Evolutionary conservation across 139 green algal species (phyloP).

Genomic region (Zygnema circumcarinatum): DNA sequence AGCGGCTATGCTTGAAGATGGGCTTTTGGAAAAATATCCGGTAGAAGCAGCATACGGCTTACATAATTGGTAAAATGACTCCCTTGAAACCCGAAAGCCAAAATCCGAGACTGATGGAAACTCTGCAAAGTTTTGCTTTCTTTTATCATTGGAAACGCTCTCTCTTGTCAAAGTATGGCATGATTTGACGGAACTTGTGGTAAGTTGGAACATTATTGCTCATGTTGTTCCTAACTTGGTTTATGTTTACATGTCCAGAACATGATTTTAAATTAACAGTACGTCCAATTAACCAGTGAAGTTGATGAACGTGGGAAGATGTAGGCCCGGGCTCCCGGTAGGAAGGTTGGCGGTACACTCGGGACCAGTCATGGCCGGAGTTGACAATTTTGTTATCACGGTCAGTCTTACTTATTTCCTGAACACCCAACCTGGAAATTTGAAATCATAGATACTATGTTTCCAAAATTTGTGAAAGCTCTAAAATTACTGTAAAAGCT

Average conservation of each 20-base stretch:
- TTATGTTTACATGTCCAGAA: too few species aligned
- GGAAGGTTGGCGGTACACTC: slow-evolving; percentile 40
- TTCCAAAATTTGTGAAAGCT: too few species aligned
- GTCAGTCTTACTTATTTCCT: slow-evolving; percentile 1
- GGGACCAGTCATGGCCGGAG: slow-evolving; percentile 49
- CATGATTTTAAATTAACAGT: too few species aligned
- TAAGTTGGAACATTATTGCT: too few species aligned
- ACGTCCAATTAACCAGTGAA: too few species aligned
- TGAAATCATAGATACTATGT: neutral
- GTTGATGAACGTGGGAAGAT: too few species aligned
- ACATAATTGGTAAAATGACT: slow-evolving; percentile 61
- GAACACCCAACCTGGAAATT: neutral
- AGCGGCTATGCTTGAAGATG: slow-evolving; percentile 51
- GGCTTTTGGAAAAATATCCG: slow-evolving; percentile 53
- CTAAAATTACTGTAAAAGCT: neutral
- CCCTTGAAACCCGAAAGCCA: neutral
- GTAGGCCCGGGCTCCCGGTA: slow-evolving; percentile 43
- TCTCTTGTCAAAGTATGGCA: too few species aligned
- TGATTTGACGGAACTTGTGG: too few species aligned
- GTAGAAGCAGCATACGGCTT: slow-evolving; percentile 47
- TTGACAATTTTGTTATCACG: slow-evolving; percentile 60
- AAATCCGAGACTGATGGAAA: too few species aligned
- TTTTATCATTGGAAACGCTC: too few species aligned
- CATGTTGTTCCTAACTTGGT: too few species aligned
- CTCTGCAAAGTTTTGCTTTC: too few species aligned